Evolutionary conservation across 2,329 filamentous ascomycete genomes (phyloP).

Genomic region (Pseudogymnoascus sp.): DNA sequence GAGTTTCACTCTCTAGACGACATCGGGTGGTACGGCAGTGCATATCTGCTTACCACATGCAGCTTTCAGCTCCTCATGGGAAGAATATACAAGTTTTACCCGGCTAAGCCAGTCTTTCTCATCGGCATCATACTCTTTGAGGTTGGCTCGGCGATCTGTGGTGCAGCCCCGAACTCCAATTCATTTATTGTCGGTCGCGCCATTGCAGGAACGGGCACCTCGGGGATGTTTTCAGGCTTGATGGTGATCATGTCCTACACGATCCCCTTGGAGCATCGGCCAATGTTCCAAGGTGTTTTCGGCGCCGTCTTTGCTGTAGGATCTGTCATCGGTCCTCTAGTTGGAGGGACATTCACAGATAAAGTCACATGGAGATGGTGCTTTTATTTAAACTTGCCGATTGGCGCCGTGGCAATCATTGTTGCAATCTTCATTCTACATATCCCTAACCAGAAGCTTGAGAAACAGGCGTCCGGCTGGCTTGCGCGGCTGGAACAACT

Average conservation of each 20-base stretch:
- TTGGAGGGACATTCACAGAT: conserved; percentile 36
- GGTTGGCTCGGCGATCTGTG: conserved; percentile 26
- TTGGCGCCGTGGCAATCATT: conserved; percentile 29
- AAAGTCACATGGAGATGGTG: conserved; percentile 28
- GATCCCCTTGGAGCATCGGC: conserved; percentile 18
- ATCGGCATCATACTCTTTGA: conserved; percentile 24
- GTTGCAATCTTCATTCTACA: conserved; percentile 35
- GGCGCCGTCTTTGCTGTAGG: conserved; percentile 20
- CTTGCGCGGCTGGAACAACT: conserved; percentile 29
- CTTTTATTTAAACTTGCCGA: conserved; percentile 31
- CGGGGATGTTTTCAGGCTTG: conserved; percentile 25
- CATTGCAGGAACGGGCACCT: conserved; percentile 24
- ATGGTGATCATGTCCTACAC: conserved; percentile 23
- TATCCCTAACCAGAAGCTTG: conserved; percentile 26
- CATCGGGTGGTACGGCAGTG: conserved; percentile 32
- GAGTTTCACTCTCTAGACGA: conserved; percentile 19
- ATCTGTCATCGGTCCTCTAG: conserved; percentile 23
- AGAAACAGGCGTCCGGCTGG: conserved; percentile 30
- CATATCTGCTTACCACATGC: conserved; percentile 27
- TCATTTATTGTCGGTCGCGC: conserved; percentile 27
- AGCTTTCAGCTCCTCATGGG: conserved; percentile 19
- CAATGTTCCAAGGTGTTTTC: conserved; percentile 17
- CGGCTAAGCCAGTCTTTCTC: conserved; percentile 23
- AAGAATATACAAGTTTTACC: conserved; percentile 25
- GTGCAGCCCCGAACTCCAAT: conserved; percentile 21